Conservation (phyloP, 345 rosid species). For the Nasturtium officinale region DNA sequence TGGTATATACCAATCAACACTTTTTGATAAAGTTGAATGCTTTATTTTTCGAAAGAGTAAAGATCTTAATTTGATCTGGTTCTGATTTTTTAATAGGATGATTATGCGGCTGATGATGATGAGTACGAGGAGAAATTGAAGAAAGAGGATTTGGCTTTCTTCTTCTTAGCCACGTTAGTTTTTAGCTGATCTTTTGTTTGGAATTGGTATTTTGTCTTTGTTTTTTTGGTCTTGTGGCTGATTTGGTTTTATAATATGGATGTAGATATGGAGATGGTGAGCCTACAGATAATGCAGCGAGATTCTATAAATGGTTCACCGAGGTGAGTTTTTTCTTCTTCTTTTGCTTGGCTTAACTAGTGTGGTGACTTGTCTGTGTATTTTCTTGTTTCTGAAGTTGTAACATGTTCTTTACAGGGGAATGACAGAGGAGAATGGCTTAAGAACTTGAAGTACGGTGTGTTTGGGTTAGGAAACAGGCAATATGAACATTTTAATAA, state of each 20-base stretch:
- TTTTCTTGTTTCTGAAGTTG: conserved; percentile 34
- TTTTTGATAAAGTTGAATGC: conserved; percentile 2
- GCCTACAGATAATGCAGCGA: conserved; percentile 98
- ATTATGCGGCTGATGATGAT: conserved; percentile 92
- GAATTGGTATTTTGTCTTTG: not conserved
- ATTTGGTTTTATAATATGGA: conserved; percentile 17
- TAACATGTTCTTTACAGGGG: conserved; percentile 52
- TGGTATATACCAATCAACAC: conserved; percentile 52
- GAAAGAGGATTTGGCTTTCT: conserved; percentile 76
- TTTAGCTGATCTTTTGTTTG: not conserved
- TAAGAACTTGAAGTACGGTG: conserved; percentile 69
- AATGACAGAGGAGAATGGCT: conserved; percentile 76
- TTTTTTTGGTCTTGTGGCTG: not conserved
- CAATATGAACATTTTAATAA: conserved; percentile 97
- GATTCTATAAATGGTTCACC: conserved; percentile 96
- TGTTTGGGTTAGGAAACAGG: conserved; percentile 95
- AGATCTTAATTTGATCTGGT: conserved; percentile 21
- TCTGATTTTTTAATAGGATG: conserved; percentile 55
- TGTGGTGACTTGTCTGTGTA: not conserved
- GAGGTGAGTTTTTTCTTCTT: conserved; percentile 69
- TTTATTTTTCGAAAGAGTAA: not conserved
- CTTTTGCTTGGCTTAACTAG: not conserved
- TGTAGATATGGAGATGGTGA: conserved; percentile 98
- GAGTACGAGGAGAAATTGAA: conserved; percentile 89
- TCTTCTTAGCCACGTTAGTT: conserved; percentile 95